Evolutionary conservation across 2,329 filamentous ascomycete genomes (phyloP).

Genomic region (Neospermospora avenae): DNA sequence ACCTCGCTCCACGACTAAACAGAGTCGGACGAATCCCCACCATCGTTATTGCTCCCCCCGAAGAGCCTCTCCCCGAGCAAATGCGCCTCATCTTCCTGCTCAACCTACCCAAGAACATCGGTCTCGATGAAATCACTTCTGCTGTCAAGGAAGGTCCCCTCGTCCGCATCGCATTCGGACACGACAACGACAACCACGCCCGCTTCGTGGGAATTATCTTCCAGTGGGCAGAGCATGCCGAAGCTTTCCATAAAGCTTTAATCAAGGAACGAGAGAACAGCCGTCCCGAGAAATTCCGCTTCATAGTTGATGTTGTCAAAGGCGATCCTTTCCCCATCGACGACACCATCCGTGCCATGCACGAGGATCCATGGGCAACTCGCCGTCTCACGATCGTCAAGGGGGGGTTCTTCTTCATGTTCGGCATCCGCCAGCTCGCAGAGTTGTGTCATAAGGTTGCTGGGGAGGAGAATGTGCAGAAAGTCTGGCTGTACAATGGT

Average conservation of each 20-base stretch:
- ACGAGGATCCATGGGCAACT: slow-evolving; percentile 22
- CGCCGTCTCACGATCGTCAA: slow-evolving; percentile 34
- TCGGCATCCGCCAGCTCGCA: slow-evolving; percentile 23
- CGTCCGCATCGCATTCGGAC: slow-evolving; percentile 29
- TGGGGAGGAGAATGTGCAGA: slow-evolving; percentile 26
- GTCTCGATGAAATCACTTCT: slow-evolving; percentile 28
- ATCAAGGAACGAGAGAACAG: slow-evolving; percentile 18
- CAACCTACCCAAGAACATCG: slow-evolving; percentile 28
- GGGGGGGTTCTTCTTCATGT: slow-evolving; percentile 32
- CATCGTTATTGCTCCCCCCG: slow-evolving; percentile 1
- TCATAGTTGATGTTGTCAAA: slow-evolving; percentile 25
- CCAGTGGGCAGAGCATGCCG: slow-evolving; percentile 27
- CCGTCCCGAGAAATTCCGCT: slow-evolving; percentile 27
- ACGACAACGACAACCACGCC: slow-evolving; percentile 20
- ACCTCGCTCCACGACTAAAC: slow-evolving; percentile 12
- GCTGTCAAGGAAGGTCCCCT: slow-evolving; percentile 32
- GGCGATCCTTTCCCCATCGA: slow-evolving; percentile 27
- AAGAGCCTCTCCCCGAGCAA: slow-evolving; percentile 23
- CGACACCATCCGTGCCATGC: slow-evolving; percentile 28
- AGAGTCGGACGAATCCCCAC: slow-evolving; percentile 18
- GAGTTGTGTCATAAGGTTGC: slow-evolving; percentile 27
- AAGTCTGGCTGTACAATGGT: slow-evolving; percentile 33
- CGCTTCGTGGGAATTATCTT: slow-evolving; percentile 32
- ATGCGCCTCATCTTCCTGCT: slow-evolving; percentile 31
- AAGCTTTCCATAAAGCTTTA: slow-evolving; percentile 22